Conservation (phyloP, 768 basidiomycete species). For the Albatrellus ellisii region DNA sequence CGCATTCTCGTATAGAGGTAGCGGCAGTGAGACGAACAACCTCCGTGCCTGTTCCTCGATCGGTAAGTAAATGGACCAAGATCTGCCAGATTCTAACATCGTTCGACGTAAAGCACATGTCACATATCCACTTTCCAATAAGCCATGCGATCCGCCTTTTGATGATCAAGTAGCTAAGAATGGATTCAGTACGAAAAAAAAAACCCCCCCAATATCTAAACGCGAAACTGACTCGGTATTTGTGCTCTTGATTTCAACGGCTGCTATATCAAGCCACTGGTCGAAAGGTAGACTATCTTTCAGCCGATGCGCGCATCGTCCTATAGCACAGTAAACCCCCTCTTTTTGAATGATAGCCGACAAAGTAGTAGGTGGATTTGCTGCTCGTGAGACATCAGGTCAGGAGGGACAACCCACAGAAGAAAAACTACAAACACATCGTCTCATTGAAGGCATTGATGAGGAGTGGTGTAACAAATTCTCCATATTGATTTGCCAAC, state of each 20-base stretch:
- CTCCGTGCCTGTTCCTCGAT: conserved; percentile 61
- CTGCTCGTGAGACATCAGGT: conserved; percentile 14
- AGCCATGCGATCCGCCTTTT: conserved; percentile 95
- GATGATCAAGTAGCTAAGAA: conserved; percentile 70
- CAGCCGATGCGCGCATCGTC: conserved; percentile 60
- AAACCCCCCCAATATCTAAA: background rate
- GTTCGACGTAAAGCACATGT: conserved; percentile 45
- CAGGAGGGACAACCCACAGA: background rate
- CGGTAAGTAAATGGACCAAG: conserved; percentile 61
- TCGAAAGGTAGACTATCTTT: conserved; percentile 54
- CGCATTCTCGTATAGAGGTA: conserved; percentile 64
- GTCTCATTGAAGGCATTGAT: conserved; percentile 43
- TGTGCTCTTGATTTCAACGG: conserved; percentile 42
- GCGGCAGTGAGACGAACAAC: conserved; percentile 85
- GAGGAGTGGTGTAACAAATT: conserved; percentile 58
- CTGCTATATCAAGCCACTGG: conserved; percentile 49
- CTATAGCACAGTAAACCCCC: conserved; percentile 79
- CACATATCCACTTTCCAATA: conserved; percentile 78
- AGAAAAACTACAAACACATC: conserved; percentile 32
- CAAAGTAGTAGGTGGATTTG: conserved; percentile 38
- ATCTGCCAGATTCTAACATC: conserved; percentile 69
- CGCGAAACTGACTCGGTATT: conserved; percentile 39
- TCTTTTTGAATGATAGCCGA: conserved; percentile 64
- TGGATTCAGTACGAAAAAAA: background rate
- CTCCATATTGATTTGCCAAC: conserved; percentile 53